Evolutionary conservation across 1,284 basidiomycete species (phyloP).

Genomic region (Cryptococcus maquisensis): DNA sequence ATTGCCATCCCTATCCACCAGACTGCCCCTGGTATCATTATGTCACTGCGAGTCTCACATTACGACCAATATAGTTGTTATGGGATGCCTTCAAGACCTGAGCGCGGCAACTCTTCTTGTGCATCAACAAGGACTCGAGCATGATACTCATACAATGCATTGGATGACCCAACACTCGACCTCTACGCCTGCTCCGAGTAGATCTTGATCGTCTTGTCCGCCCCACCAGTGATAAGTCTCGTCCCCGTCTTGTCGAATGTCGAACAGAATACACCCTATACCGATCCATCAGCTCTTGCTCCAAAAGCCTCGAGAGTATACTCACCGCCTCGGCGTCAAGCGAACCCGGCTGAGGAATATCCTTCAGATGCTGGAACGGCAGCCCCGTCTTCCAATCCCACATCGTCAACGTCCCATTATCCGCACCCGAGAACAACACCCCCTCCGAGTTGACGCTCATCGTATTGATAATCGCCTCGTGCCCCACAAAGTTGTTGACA

Average conservation of each 20-base stretch:
- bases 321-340: constrained; percentile 88
- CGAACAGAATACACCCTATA: constrained; percentile 73
- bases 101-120: too few species aligned
- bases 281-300: constrained; percentile 2
- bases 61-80: too few species aligned
- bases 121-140: too few species aligned
- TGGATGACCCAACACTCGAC: not conserved
- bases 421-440: constrained; percentile 91
- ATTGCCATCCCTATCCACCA: too few species aligned
- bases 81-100: too few species aligned
- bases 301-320: constrained; percentile 13
- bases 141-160: constrained; percentile 10
- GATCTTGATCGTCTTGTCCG: constrained; percentile 94
- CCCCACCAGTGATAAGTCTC: constrained; percentile 89
- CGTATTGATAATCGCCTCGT: constrained; percentile 97
- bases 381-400: constrained; percentile 95
- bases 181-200: constrained; percentile 42
- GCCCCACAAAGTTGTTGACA: constrained; percentile 91
- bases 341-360: constrained; percentile 93
- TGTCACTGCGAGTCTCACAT: too few species aligned
- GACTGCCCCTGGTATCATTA: too few species aligned
- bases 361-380: constrained; percentile 90
- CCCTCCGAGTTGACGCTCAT: constrained; percentile 90
- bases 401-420: constrained; percentile 81
- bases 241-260: constrained; percentile 95